phyloP scores from a whole-genome alignment of 176 grass and related monocot genomes.

The Phyllostachys edulis region DNA sequence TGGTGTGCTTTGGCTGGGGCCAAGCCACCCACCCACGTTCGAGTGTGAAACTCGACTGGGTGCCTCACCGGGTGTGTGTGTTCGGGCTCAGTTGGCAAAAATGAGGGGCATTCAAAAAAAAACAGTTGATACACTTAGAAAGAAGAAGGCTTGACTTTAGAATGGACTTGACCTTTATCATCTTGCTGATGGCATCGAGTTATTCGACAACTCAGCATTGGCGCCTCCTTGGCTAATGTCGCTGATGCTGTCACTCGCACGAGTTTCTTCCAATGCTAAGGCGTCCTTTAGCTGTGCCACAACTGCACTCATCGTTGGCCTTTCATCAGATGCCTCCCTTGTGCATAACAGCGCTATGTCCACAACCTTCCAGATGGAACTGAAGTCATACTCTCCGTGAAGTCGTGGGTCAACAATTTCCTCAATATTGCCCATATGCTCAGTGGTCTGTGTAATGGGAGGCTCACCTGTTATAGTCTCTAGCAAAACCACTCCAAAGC shows the following conservation, averaged over 20 bases:
- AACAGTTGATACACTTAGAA: too few species aligned
- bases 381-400: background rate
- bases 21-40: too few species aligned
- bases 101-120: too few species aligned
- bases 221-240: background rate
- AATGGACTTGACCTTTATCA: too few species aligned
- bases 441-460: background rate
- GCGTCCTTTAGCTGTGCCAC: conserved; percentile 15
- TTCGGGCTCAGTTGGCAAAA: too few species aligned
- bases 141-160: too few species aligned
- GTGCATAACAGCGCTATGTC: conserved; percentile 29
- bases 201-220: background rate
- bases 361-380: conserved; percentile 27
- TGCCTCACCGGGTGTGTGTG: too few species aligned
- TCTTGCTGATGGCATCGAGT: too few species aligned
- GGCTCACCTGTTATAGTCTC: conserved; percentile 20
- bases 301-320: conserved; percentile 32
- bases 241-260: background rate
- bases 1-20: too few species aligned
- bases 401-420: background rate
- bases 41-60: too few species aligned
- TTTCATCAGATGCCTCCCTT: background rate
- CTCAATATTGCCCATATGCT: background rate
- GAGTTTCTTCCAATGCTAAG: background rate
- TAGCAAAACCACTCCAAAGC: conserved; percentile 37